Evolutionary conservation across 352 stramenopile genomes (phyloP).

Genomic region (Phytophthora megakarya): DNA sequence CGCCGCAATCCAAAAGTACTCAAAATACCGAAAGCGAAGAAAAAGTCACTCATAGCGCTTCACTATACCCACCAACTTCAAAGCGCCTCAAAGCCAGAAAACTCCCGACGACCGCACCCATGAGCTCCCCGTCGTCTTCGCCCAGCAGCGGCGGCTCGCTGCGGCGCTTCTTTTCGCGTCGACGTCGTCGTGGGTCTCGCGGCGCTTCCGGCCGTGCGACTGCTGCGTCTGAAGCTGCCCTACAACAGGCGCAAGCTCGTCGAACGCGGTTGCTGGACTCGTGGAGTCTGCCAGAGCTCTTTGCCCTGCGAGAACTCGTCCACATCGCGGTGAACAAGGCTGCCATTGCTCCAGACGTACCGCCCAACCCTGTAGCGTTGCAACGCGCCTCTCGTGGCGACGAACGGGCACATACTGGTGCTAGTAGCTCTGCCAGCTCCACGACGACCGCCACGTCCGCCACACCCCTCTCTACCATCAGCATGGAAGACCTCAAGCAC

Average conservation of each 20-base stretch:
- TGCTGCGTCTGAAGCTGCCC: neutral
- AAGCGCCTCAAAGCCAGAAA: constrained; percentile 25
- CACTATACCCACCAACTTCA: constrained; percentile 19
- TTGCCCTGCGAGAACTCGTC: constrained; percentile 59
- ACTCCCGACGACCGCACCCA: constrained; percentile 1
- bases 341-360: constrained; percentile 13
- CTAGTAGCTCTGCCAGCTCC: constrained; percentile 33
- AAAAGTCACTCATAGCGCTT: constrained; percentile 1
- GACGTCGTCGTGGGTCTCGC: constrained; percentile 9
- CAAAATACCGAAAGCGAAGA: constrained; percentile 16
- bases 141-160: constrained; percentile 17
- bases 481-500: constrained; percentile 24
- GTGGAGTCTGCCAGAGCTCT: constrained; percentile 63
- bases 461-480: constrained; percentile 16
- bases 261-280: constrained; percentile 50
- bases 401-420: constrained; percentile 11
- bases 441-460: constrained; percentile 30
- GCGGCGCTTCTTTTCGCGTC: constrained; percentile 38
- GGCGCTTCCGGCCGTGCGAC: neutral
- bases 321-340: constrained; percentile 43
- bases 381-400: constrained; percentile 7
- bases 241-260: constrained; percentile 25
- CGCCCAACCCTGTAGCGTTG: constrained; percentile 9
- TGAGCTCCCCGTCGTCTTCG: constrained; percentile 27
- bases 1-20: constrained; percentile 12